Evolutionary conservation across 768 basidiomycete genomes (phyloP).

Genomic region (Trametes punicea): DNA sequence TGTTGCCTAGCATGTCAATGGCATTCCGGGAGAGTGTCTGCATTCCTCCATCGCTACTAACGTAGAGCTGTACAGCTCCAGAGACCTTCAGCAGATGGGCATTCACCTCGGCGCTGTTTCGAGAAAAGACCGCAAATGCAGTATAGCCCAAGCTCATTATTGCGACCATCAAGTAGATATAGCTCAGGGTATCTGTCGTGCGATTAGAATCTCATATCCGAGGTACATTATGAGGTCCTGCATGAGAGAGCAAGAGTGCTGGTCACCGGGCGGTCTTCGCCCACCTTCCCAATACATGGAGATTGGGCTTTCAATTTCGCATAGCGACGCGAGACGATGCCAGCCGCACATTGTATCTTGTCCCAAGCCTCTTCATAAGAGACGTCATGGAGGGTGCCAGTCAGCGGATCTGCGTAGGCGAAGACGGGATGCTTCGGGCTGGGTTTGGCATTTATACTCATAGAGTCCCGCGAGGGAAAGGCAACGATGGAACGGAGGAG

Average conservation of each 20-base stretch:
- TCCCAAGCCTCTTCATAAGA: conserved; percentile 26
- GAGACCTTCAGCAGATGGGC: conserved; percentile 26
- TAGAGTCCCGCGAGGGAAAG: conserved; percentile 34
- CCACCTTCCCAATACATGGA: too few species aligned
- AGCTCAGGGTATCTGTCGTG: conserved; percentile 25
- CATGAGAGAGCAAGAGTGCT: conserved; percentile 22
- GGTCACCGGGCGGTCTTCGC: conserved; percentile 19
- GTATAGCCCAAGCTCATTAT: conserved; percentile 21
- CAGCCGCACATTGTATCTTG: conserved; percentile 27
- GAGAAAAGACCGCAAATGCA: conserved; percentile 33
- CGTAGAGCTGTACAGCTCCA: neutral
- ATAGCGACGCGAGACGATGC: conserved; percentile 10
- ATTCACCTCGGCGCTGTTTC: conserved; percentile 29
- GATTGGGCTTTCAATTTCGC: neutral
- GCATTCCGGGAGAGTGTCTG: neutral
- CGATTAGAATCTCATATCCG: neutral
- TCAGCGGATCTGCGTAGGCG: conserved; percentile 23
- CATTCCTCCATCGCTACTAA: neutral
- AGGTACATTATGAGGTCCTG: neutral
- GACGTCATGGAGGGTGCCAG: conserved; percentile 12
- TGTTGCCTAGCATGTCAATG: neutral
- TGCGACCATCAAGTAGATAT: conserved; percentile 16
- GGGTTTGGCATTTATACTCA: conserved; percentile 34
- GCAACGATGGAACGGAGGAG: conserved; percentile 33
- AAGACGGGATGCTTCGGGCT: conserved; percentile 34